Conservation (phyloP, 495 filamentous ascomycete species). For the Bathelium albidoporum region DNA sequence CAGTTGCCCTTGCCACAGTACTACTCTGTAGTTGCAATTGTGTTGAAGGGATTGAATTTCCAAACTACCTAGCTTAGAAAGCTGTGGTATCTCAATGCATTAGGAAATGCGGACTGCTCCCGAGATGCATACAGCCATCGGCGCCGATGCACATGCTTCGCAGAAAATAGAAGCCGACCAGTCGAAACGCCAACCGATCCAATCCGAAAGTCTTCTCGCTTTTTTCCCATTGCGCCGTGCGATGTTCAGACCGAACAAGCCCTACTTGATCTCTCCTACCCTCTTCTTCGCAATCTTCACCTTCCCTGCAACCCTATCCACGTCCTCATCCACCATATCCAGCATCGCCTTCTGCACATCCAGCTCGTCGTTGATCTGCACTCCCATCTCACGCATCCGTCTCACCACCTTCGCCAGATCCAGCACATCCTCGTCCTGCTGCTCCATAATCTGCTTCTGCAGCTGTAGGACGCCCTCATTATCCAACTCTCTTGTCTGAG, state of each 20-base stretch:
- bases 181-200: background rate
- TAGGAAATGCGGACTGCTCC: no score
- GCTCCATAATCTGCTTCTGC: conserved; percentile 69
- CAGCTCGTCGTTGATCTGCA: conserved; percentile 76
- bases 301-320: conserved; percentile 63
- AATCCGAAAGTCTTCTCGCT: background rate
- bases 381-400: conserved; percentile 75
- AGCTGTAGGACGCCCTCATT: conserved; percentile 82
- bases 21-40: no score
- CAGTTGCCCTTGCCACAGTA: no score
- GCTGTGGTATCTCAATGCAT: no score
- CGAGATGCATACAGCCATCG: no score
- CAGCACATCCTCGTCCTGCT: conserved; percentile 76
- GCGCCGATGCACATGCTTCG: no score
- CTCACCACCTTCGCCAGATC: conserved; percentile 65
- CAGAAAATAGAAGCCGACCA: no score
- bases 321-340: conserved; percentile 63
- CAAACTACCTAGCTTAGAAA: no score
- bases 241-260: background rate
- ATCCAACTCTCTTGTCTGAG: conserved; percentile 76
- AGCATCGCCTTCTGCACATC: conserved; percentile 76
- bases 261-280: conserved; percentile 60
- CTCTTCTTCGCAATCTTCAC: conserved; percentile 73
- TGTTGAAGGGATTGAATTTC: no score
- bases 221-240: background rate